Evolutionary conservation across 306 rosid species (phyloP), one percentile per base, ranked within the genome.

Genomic region (Gleditsia sinensis): DNA sequence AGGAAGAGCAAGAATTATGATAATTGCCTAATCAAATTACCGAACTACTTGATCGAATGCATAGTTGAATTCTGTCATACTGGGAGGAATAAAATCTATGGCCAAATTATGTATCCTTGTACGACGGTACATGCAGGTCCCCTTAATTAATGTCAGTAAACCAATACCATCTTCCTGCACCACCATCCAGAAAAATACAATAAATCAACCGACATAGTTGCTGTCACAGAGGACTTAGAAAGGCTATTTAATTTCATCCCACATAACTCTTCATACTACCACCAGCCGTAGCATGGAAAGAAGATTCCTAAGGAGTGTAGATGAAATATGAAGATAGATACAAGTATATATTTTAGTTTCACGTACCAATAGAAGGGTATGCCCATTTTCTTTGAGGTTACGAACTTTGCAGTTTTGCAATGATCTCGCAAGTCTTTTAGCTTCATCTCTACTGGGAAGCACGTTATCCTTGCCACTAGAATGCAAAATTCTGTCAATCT

Each of bases 361-460:
- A 87, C 90, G 10, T 83, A 91, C 98, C 89, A 93, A 84, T 67
- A 93, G 91, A 72, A 93, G 84, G 83, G 98, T 88, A 81, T 93
- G 98, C 33, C 98, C 98, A 34, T 54, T 85, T 76, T 89, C 92
- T 51, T 83, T 82, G 56, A 91, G 91, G 87, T 62, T 33, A 48
- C 96, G 96, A 25, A 88, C 73, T 43, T 69, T 79, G 81, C 97
- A 93, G 75, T 86, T 84, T 46, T 78, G 77, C 72, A 93, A 79
- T 20, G 79, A 67, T 13, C 68, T 30, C 4, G 28, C 66, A 14
- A 93, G 95, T 77, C 97, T 81, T 71, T 56, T 64, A 3, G 92
- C 96, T 89, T 93, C 98, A 56, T 83, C 78, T 77, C 17, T 56
- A 83, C 98, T 93, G 30, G 98, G 97, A 75, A 93, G 84, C 96